Conservation (phyloP, 805 yeast species). For the Candida dajiaensis region DNA sequence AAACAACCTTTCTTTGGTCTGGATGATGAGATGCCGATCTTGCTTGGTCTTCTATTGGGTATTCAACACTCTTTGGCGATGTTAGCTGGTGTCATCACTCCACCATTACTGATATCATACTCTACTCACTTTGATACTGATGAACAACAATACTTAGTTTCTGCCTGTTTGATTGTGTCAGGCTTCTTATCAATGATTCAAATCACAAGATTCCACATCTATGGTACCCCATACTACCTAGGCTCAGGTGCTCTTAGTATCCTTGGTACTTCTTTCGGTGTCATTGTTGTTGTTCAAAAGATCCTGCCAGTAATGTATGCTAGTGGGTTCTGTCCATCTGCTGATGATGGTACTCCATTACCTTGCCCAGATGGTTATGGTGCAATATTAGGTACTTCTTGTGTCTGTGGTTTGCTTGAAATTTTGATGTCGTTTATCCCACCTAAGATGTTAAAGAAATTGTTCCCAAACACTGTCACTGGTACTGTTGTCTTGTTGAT, state of each 20-base stretch:
- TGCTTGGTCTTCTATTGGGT: constrained; percentile 72
- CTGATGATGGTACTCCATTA: constrained; percentile 56
- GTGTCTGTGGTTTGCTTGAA: constrained; percentile 70
- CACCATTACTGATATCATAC: constrained; percentile 67
- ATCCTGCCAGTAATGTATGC: constrained; percentile 78
- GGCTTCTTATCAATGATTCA: constrained; percentile 69
- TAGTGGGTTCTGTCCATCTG: constrained; percentile 60
- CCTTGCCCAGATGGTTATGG: constrained; percentile 93
- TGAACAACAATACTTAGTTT: constrained; percentile 57
- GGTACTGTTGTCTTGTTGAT: constrained; percentile 88
- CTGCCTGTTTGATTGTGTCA: constrained; percentile 66
- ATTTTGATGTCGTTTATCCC: constrained; percentile 72
- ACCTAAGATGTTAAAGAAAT: constrained; percentile 57
- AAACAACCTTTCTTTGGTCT: constrained; percentile 80
- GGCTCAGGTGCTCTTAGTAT: constrained; percentile 89
- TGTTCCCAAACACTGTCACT: constrained; percentile 86
- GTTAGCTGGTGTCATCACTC: constrained; percentile 88
- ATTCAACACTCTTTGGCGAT: constrained; percentile 84
- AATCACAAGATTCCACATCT: constrained; percentile 76
- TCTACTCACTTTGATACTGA: constrained; percentile 53
- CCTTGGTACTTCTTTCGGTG: constrained; percentile 87
- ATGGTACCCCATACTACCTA: constrained; percentile 66
- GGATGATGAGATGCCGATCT: constrained; percentile 71
- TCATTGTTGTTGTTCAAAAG: constrained; percentile 71
- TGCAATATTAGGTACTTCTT: constrained; percentile 70